Evolutionary conservation across 2,329 filamentous ascomycete species (phyloP).

Genomic region (Zymoseptoria pseudotritici): DNA sequence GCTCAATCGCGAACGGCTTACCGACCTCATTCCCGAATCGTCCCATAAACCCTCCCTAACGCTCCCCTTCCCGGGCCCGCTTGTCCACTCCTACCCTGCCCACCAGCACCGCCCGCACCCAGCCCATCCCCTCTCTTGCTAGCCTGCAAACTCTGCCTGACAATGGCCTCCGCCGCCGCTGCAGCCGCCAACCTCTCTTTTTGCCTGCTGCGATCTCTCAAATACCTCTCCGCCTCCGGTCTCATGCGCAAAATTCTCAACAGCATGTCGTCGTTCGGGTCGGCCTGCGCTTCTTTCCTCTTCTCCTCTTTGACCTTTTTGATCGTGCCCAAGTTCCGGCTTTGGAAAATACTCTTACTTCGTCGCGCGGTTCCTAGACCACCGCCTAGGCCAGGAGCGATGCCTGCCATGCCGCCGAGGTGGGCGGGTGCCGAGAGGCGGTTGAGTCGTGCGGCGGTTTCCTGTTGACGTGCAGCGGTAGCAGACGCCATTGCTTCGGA

Average conservation of each 20-base stretch:
- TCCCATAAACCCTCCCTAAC: conserved; percentile 13
- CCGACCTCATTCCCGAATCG: conserved; percentile 13
- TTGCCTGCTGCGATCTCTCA: conserved; percentile 84
- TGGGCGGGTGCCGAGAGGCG: conserved; percentile 60
- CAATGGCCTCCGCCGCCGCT: conserved; percentile 87
- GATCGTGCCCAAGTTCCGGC: conserved; percentile 92
- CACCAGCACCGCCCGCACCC: conserved; percentile 5
- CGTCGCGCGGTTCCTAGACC: conserved; percentile 48
- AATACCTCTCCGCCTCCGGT: conserved; percentile 77
- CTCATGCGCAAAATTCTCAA: conserved; percentile 90
- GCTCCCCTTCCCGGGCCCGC: conserved; percentile 4
- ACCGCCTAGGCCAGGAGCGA: conserved; percentile 32
- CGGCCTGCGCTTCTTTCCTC: conserved; percentile 87
- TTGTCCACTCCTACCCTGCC: conserved; percentile 5
- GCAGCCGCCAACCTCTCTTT: conserved; percentile 88
- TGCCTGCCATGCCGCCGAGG: not conserved
- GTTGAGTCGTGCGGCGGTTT: conserved; percentile 43
- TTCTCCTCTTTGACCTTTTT: conserved; percentile 92
- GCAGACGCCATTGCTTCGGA: conserved; percentile 92
- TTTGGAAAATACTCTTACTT: conserved; percentile 71
- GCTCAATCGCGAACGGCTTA: not conserved
- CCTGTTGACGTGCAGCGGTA: conserved; percentile 68
- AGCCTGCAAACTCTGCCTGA: conserved; percentile 78
- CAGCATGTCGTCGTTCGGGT: conserved; percentile 98
- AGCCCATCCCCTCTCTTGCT: conserved; percentile 4